Evolutionary conservation across 768 basidiomycete genomes (phyloP).

Genomic region (Macrolepiota dolichaula): DNA sequence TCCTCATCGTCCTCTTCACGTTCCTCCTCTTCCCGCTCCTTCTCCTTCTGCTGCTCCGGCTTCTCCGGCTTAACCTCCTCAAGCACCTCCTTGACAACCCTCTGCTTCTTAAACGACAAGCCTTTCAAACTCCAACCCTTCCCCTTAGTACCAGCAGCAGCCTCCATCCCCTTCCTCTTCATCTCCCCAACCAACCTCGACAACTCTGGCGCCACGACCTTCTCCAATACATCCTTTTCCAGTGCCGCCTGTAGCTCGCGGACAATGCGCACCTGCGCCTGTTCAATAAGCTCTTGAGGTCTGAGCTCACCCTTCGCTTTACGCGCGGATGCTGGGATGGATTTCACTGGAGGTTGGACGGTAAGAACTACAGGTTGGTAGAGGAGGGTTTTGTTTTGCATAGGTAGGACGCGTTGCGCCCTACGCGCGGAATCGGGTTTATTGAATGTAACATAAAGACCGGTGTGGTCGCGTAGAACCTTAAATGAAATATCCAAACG

Average conservation of each 20-base stretch:
- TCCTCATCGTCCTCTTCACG: constrained; percentile 28
- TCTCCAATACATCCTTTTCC: constrained; percentile 64
- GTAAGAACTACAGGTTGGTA: constrained; percentile 58
- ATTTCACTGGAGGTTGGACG: constrained; percentile 36
- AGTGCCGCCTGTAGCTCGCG: constrained; percentile 52
- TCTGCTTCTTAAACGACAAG: constrained; percentile 47
- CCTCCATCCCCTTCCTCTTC: constrained; percentile 31
- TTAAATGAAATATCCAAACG: constrained; percentile 22
- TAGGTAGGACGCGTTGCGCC: constrained; percentile 61
- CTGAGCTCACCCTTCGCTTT: constrained; percentile 34
- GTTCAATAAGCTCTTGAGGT: constrained; percentile 44
- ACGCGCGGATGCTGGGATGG: constrained; percentile 24
- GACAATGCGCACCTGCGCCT: constrained; percentile 53
- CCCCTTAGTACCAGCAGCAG: constrained; percentile 18
- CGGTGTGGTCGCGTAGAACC: constrained; percentile 68
- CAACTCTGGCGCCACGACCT: constrained; percentile 53
- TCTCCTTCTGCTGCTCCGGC: constrained; percentile 36
- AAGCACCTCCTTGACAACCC: constrained; percentile 33
- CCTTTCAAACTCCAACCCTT: constrained; percentile 39
- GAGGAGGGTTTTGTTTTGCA: constrained; percentile 24
- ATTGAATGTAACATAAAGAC: constrained; percentile 82
- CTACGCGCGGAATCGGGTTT: constrained; percentile 59
- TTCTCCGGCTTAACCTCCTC: constrained; percentile 35
- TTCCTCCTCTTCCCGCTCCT: constrained; percentile 22
- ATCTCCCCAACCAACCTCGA: constrained; percentile 51